These are phyloP conservation scores for Colletotrichum tabaci DNA, from an alignment of 2,329 filamentous ascomycete genomes.

Conservation along the genomic window DNA sequence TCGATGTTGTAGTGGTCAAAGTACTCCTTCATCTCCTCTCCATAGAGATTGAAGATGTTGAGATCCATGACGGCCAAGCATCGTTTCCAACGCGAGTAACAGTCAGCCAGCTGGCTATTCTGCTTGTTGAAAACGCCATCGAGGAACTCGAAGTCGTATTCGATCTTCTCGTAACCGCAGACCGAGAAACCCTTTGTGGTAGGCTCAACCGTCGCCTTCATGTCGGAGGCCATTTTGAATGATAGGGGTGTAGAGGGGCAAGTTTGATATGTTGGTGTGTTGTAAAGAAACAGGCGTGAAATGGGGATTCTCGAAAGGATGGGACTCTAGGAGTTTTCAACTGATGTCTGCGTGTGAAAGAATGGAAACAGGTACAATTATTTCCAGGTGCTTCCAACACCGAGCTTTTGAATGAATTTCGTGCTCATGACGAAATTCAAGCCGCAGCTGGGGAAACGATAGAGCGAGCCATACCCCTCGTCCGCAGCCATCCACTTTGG, in stretches of 20 bases:
- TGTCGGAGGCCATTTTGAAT: slow-evolving; percentile 73
- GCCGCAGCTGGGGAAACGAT: neutral
- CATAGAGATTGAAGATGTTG: slow-evolving; percentile 80
- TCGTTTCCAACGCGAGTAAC: slow-evolving; percentile 76
- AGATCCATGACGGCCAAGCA: slow-evolving; percentile 79
- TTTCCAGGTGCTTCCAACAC: slow-evolving; percentile 17
- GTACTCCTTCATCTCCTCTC: slow-evolving; percentile 75
- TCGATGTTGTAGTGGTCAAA: slow-evolving; percentile 75
- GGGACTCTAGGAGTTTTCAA: slow-evolving; percentile 1
- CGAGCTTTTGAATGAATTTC: slow-evolving; percentile 31
- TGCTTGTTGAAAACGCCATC: slow-evolving; percentile 76
- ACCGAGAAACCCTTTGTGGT: slow-evolving; percentile 78
- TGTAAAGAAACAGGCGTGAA: too few relatives aligned
- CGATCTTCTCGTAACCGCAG: slow-evolving; percentile 82
- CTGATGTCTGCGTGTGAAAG: neutral
- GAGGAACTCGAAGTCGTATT: slow-evolving; percentile 82
- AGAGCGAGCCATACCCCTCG: neutral
- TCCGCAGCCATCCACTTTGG: neutral
- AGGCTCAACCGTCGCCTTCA: slow-evolving; percentile 76
- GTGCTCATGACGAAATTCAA: neutral
- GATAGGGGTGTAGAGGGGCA: neutral
- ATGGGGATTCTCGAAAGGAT: neutral
- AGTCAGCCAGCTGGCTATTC: slow-evolving; percentile 74
- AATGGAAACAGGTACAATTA: too few relatives aligned
- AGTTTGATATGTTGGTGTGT: neutral